Percentiles rank a stretch among this genome's conserved stretches.
Conservation (phyloP, 2,329 filamentous ascomycete species). For the Pestalotiopsis fici region DNA sequence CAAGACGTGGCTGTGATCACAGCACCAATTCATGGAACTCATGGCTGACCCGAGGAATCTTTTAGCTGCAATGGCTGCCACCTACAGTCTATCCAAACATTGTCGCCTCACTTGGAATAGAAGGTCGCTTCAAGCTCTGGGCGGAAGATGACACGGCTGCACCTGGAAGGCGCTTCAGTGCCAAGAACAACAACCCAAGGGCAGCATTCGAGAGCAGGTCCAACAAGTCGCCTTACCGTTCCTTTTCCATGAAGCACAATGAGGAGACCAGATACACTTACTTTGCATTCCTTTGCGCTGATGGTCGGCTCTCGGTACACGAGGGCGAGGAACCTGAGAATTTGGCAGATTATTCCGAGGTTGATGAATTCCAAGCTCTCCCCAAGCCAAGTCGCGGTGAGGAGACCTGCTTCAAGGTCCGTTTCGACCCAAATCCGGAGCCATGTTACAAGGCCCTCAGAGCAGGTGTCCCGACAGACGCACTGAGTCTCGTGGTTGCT, state of each 20-base stretch:
- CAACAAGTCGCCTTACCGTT: constrained; percentile 70
- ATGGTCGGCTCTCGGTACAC: constrained; percentile 77
- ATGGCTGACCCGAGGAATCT: constrained; percentile 12
- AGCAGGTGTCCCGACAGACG: constrained; percentile 79
- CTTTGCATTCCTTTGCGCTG: constrained; percentile 80
- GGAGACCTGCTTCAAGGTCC: constrained; percentile 82
- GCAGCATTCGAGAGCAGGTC: constrained; percentile 58
- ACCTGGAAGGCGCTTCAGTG: constrained; percentile 79
- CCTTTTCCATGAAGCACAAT: constrained; percentile 82
- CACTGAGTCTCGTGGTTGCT: constrained; percentile 80
- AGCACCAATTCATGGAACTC: background rate
- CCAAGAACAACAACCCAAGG: constrained; percentile 46
- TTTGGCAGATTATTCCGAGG: constrained; percentile 70
- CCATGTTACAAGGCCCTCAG: constrained; percentile 76
- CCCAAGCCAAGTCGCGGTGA: constrained; percentile 74
- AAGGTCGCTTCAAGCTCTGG: constrained; percentile 91
- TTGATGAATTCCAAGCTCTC: constrained; percentile 78
- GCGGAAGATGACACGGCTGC: constrained; percentile 83
- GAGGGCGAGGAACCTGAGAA: constrained; percentile 86
- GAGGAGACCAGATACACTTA: constrained; percentile 80
- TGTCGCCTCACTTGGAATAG: constrained; percentile 84
- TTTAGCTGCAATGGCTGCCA: constrained; percentile 87
- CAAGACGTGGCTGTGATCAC: background rate
- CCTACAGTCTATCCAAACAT: constrained; percentile 85
- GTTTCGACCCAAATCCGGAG: constrained; percentile 85